Evolutionary conservation across 2,329 filamentous ascomycete genomes (phyloP), one percentile per base, ranked within the genome.

Genomic region (Parastagonospora avenae): DNA sequence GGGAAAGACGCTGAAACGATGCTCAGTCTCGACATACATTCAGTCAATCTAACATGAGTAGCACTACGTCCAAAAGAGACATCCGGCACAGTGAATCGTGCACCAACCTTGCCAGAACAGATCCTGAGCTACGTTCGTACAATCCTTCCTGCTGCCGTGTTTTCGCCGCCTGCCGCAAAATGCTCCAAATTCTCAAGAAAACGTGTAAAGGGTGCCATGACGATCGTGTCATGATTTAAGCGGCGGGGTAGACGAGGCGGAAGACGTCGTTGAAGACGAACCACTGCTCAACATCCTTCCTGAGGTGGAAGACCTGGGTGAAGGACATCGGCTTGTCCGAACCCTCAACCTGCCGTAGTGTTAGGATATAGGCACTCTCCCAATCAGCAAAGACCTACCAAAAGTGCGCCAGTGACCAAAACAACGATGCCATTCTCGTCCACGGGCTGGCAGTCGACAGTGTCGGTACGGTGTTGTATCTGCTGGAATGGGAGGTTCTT

Each of bases 241-340:
- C 64, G 51, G 71, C 77, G 39, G 77, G 74, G 77, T 90, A 93
- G 64, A 96, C 84, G 56, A 97, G 85, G 78, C 90, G 90, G 86
- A 97, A 97, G 74, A 97, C 79, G 76, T 97, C 93, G 82, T 97
- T 97, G 80, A 87, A 88, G 73, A 97, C 89, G 75, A 85, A 97
- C 77, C 82, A 86, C 64, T 86, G 88, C 43, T 68, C 62, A 48
- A 91, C 88, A 49, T 92, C 89, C 54, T 85, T 87, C 60, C 85
- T 76, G 57, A 97, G 87, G 76, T 95, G 89, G 84, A 97, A 97
- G 49, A 84, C 79, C 79, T 97, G 92, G 49, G 87, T 87, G 79
- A 92, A 99, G 83, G 85, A 92, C 88, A 97, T 94, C 38, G 91
- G 90, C 68, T 85, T 85, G 74, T 89, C 82, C 77, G 92, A 86